Base-by-base conservation (phyloP, 2,329 filamentous ascomycete genomes). In the Phaeophleospora eucalypticola region DNA sequence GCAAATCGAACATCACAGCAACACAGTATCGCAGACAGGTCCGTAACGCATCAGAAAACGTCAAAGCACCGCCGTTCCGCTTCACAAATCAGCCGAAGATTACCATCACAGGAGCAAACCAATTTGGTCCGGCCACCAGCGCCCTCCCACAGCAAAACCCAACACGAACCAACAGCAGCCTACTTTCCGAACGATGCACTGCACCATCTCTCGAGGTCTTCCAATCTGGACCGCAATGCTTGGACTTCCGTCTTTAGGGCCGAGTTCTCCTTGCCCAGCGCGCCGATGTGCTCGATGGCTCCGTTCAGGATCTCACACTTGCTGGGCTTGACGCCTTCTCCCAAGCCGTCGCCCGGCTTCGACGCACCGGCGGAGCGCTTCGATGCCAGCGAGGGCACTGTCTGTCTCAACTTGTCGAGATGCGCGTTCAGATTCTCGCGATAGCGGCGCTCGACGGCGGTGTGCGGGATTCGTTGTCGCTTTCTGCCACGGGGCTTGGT, bases 381-480 rank as follows among this genome's bases (percentile, higher is more conserved):
- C 16, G 52, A 51, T 16, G 61, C 61, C 29, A 66, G 43, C 3
- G 58, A 49, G 3, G 64, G 62, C 14, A 68, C 59, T 3, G 59
- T 59, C 41, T 60, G 53, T 19, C 64, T 58, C 4, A 68, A 54
- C 20, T 61, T 59, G 27, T 65, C 62, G 20, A 68, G 57, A 43
- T 66, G 63, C 7, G 59, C 54, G 41, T 67, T 67, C 19, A 68
- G 57, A 35, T 66, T 67, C 48, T 68, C 65, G 8, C 65, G 54
- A 51, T 68, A 68, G 36, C 65, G 58, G 24, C 64, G 58, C 48
- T 66, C 64, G 21, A 63, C 60, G 2, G 65, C 63, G 4, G 65
- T 66, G 44, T 68, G 65, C 4, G 64, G 64, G 37, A 67, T 65
- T 39, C 64, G 64, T 42, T 64, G 60, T 3, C 63, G 63, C 41